Base-by-base conservation (phyloP, 768 basidiomycete genomes). In the Russula compacta region DNA sequence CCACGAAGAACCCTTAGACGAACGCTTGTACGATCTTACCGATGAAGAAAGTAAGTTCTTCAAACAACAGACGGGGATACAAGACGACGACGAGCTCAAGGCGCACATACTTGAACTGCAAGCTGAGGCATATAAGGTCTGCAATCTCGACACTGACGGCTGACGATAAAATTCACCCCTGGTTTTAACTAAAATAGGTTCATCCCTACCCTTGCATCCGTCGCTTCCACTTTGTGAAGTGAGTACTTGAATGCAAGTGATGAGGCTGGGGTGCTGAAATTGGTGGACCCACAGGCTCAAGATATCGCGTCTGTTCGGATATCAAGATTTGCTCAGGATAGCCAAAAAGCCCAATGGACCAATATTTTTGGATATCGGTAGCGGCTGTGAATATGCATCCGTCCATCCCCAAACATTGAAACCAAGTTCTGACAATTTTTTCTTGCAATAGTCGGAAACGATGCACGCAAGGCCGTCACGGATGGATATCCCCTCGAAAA, bases 321-420 rank as follows among this genome's bases (percentile, higher is more conserved):
- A 61, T 15, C 53, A 56, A 11, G 47, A 56, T 40, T 36, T 53
- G 2, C 56, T 58, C 48, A 68, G 69, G 43, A 69, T 80, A 10
- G 77, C 73, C 6, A 69, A 62, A 51, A 72, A 75, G 24, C 73
- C 73, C 33, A 47, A 64, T 4, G 70, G 71, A 2, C 75, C 73
- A 0, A 69, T 81, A 10, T 69, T 79, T 24, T 69, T 81, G 11
- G 79, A 81, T 46, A 68, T 79, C 12, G 79, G 76, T 4, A 78
- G 78, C 61, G 78, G 77, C 62, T 72, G 78, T 80, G 60, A 60
- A 74, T 67, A 53, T n/a, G 8, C 14, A 9, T 17, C 2, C 1
- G 5, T 19, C 42, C 36, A 21, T 11, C 21, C 10, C 14, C 46
- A 12, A 9, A 6, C 40, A 33, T 8, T 11, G 6, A 29, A 29